These are phyloP conservation scores for Xylariaceae sp. DNA, from an alignment of 2,329 filamentous ascomycete species.

Conservation along the genomic window DNA sequence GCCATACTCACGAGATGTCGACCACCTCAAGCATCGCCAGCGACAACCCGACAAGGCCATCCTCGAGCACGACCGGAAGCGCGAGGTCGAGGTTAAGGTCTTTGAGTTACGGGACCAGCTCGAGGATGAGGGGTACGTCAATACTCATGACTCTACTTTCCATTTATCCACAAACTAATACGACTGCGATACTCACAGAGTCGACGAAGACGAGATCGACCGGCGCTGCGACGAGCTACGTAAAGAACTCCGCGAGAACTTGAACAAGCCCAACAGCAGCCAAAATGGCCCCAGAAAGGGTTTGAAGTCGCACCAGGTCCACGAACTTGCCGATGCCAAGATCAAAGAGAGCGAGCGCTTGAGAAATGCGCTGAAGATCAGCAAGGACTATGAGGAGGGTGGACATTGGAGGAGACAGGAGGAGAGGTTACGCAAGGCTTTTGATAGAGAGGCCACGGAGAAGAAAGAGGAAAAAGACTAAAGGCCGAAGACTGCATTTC, in stretches of 20 bases:
- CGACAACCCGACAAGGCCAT: slow-evolving; percentile 89
- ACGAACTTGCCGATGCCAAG: slow-evolving; percentile 94
- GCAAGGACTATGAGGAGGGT: slow-evolving; percentile 79
- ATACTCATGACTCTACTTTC: not conserved
- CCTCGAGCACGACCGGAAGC: slow-evolving; percentile 87
- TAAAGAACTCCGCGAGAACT: slow-evolving; percentile 56
- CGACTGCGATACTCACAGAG: slow-evolving; percentile 40
- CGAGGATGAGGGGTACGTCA: slow-evolving; percentile 76
- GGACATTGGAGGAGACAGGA: slow-evolving; percentile 83
- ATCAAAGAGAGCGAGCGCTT: slow-evolving; percentile 91
- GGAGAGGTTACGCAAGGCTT: slow-evolving; percentile 53
- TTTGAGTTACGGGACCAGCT: slow-evolving; percentile 84
- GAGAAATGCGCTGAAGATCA: slow-evolving; percentile 80
- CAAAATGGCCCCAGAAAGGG: slow-evolving; percentile 45
- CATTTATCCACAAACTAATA: not conserved
- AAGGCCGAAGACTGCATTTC: not conserved
- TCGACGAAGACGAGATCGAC: slow-evolving; percentile 90
- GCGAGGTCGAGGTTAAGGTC: slow-evolving; percentile 88
- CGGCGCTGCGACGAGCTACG: slow-evolving; percentile 64
- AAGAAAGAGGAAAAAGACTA: slow-evolving; percentile 5
- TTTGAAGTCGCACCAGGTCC: slow-evolving; percentile 89
- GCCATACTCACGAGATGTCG: slow-evolving; percentile 67
- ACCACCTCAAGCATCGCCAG: slow-evolving; percentile 68
- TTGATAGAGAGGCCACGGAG: slow-evolving; percentile 35
- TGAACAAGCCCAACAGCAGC: slow-evolving; percentile 42